These are phyloP conservation scores for Eucalyptus erythrocorys DNA, from an alignment of 345 rosid species.

Conservation along the genomic window DNA sequence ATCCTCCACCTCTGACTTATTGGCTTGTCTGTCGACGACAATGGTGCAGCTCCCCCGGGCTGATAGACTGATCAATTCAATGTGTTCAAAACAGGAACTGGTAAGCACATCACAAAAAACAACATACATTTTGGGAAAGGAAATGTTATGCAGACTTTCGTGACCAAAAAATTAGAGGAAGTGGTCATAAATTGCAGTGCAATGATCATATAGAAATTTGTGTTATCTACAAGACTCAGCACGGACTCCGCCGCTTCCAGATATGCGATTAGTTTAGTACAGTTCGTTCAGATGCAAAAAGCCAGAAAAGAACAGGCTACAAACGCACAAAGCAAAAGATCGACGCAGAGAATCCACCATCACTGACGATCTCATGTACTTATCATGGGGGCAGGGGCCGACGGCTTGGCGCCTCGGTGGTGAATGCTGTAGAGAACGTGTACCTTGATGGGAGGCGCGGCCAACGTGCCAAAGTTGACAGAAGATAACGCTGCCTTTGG, in stretches of 20 bases:
- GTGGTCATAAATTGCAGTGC: not conserved
- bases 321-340: not conserved
- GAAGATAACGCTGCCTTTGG: conserved; percentile 72
- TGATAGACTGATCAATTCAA: conserved; percentile 15
- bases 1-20: conserved; percentile 29
- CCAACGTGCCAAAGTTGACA: conserved; percentile 99
- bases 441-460: conserved; percentile 81
- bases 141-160: not conserved
- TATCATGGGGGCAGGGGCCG: not conserved
- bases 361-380: not conserved
- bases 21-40: conserved; percentile 20
- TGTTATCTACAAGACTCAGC: not conserved
- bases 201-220: not conserved
- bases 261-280: not conserved
- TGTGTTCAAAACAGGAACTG: not conserved
- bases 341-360: not conserved
- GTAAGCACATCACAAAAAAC: not conserved
- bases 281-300: not conserved
- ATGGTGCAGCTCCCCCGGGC: conserved; percentile 26
- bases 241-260: not conserved
- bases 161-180: not conserved
- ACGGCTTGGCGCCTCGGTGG: not conserved
- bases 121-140: not conserved
- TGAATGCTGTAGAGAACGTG: not conserved
- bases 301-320: not conserved